These are phyloP conservation scores for Phytophthora meadii DNA, from an alignment of 352 stramenopile species.

Conservation along the genomic window DNA sequence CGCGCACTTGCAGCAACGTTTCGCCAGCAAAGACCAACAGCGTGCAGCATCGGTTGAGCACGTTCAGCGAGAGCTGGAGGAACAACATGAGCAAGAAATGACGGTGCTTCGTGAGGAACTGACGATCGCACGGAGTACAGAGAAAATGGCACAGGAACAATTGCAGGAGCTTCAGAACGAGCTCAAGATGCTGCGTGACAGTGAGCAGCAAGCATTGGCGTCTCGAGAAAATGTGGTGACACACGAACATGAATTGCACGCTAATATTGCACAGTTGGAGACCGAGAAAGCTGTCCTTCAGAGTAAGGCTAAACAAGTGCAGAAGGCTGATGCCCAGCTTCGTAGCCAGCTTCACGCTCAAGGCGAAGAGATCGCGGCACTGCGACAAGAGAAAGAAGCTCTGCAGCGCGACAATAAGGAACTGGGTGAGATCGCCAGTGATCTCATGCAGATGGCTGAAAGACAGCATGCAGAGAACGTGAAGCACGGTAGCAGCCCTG, in stretches of 20 bases:
- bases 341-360: constrained; percentile 52
- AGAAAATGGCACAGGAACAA: constrained; percentile 45
- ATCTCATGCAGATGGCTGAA: constrained; percentile 77
- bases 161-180: constrained; percentile 42
- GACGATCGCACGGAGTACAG: constrained; percentile 23
- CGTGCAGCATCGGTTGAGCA: constrained; percentile 51
- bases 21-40: constrained; percentile 66
- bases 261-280: constrained; percentile 51
- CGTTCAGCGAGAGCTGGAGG: constrained; percentile 48
- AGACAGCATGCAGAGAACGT: constrained; percentile 52
- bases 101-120: constrained; percentile 43
- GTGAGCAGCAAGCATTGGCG: constrained; percentile 19
- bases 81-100: constrained; percentile 42
- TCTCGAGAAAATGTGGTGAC: constrained; percentile 33
- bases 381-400: constrained; percentile 44
- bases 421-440: constrained; percentile 62
- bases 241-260: constrained; percentile 41
- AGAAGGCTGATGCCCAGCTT: constrained; percentile 67
- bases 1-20: constrained; percentile 70
- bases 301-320: constrained; percentile 66
- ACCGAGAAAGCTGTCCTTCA: constrained; percentile 74
- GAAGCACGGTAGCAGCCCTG: constrained; percentile 25
- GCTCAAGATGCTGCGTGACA: constrained; percentile 38
- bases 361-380: constrained; percentile 46
- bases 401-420: constrained; percentile 62